Conservation (phyloP, 306 rosid species). For the Potentilla sterilis region DNA sequence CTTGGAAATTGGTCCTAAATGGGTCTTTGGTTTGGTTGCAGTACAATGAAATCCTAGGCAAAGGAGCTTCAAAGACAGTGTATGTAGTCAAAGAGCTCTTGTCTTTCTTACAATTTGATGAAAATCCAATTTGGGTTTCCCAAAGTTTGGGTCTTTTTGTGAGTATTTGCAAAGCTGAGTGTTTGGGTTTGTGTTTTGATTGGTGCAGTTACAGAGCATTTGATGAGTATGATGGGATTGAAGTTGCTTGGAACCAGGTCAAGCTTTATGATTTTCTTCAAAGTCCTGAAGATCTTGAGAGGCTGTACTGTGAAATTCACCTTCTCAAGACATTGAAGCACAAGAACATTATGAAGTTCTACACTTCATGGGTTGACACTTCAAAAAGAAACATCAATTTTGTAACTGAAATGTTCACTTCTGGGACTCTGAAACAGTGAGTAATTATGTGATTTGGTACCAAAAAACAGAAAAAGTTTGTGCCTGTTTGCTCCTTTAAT, state of each 20-base stretch:
- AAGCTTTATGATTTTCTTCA: conserved; percentile 84
- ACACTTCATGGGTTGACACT: conserved; percentile 93
- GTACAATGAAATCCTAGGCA: conserved; percentile 93
- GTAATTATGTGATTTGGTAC: conserved; percentile 22
- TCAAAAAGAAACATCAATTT: conserved; percentile 84
- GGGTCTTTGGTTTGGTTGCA: conserved; percentile 32
- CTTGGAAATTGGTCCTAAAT: conserved; percentile 27
- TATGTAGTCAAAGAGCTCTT: conserved; percentile 37
- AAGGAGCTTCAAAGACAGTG: conserved; percentile 98
- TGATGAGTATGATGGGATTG: conserved; percentile 96
- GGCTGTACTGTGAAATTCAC: conserved; percentile 94
- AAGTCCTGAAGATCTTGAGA: conserved; percentile 90
- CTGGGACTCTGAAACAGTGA: conserved; percentile 94
- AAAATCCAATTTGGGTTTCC: conserved; percentile 28
- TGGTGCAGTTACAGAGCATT: conserved; percentile 80
- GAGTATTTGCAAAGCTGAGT: conserved; percentile 12
- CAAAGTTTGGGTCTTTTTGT: conserved; percentile 14
- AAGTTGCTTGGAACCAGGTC: conserved; percentile 98
- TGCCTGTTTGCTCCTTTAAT: neutral
- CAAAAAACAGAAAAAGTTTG: neutral
- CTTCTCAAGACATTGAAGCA: conserved; percentile 86
- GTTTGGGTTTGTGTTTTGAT: neutral
- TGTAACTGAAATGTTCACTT: conserved; percentile 95
- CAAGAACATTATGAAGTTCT: conserved; percentile 84
- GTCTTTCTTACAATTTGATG: conserved; percentile 14